Percentiles rank a stretch among this genome's conserved stretches.
phyloP scores from a whole-genome alignment of 306 rosid genomes.

The Cucurbita ficifolia region DNA sequence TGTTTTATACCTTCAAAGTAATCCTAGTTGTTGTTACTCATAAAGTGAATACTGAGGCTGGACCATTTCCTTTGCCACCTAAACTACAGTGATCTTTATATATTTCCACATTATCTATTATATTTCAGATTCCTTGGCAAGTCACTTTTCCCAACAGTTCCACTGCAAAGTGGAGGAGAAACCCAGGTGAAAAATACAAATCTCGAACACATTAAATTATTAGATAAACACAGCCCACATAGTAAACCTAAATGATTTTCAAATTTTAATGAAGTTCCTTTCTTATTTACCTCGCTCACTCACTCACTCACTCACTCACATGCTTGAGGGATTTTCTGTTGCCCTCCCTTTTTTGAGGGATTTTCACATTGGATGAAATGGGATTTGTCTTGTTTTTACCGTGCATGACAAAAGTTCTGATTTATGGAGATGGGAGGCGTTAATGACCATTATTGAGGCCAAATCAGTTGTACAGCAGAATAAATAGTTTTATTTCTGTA shows the following conservation, averaged over 20 bases:
- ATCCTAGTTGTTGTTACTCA: background rate
- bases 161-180: constrained; percentile 8
- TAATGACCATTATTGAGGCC: constrained; percentile 24
- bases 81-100: background rate
- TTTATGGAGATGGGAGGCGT: constrained; percentile 14
- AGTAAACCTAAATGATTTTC: constrained; percentile 10
- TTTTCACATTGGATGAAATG: constrained; percentile 13
- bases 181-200: constrained; percentile 3
- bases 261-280: background rate
- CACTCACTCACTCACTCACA: background rate
- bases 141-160: constrained; percentile 1
- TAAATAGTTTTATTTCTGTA: constrained; percentile 4
- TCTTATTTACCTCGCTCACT: background rate
- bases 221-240: constrained; percentile 7
- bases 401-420: constrained; percentile 18
- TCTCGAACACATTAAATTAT: constrained; percentile 5
- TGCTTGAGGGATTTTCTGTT: background rate
- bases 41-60: constrained; percentile 1
- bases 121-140: constrained; percentile 10
- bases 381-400: constrained; percentile 23
- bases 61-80: background rate
- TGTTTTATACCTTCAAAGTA: constrained; percentile 4
- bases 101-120: constrained; percentile 3
- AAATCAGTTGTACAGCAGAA: constrained; percentile 14
- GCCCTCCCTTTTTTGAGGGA: constrained; percentile 6